These are phyloP conservation scores for Geotrichum citri-aurantii DNA, from an alignment of 1,139 yeast genomes.

Conservation along the genomic window DNA sequence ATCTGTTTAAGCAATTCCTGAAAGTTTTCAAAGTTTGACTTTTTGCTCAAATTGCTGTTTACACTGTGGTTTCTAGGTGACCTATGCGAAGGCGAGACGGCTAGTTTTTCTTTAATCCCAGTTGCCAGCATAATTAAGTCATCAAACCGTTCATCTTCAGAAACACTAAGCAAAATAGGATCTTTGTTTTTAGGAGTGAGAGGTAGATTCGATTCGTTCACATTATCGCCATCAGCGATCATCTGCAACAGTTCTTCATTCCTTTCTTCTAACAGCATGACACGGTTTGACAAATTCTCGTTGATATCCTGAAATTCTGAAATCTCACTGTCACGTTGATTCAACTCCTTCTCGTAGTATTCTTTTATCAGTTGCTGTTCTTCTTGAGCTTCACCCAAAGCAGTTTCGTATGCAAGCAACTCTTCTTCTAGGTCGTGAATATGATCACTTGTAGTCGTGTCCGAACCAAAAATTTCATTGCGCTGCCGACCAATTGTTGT, in stretches of 20 bases:
- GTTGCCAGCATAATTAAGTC: slow-evolving; percentile 1
- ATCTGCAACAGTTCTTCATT: slow-evolving; percentile 2
- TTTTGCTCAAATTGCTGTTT: not conserved
- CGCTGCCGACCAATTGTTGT: slow-evolving; percentile 6
- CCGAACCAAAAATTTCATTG: slow-evolving; percentile 7
- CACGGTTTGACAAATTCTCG: slow-evolving; percentile 3
- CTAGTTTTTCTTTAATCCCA: slow-evolving; percentile 3
- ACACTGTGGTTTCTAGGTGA: not conserved
- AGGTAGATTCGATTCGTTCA: not conserved
- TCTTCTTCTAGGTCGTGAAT: slow-evolving; percentile 5
- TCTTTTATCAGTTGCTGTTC: slow-evolving; percentile 4
- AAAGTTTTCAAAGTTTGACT: not conserved
- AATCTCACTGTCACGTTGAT: slow-evolving; percentile 10
- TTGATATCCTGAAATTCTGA: slow-evolving; percentile 1
- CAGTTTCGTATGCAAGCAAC: not conserved
- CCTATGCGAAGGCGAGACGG: not conserved
- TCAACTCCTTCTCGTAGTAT: slow-evolving; percentile 5
- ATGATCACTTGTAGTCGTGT: not conserved
- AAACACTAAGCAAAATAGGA: not conserved
- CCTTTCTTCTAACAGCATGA: slow-evolving; percentile 1
- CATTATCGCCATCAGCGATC: not conserved
- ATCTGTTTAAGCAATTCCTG: slow-evolving; percentile 1
- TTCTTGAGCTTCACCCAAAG: slow-evolving; percentile 1
- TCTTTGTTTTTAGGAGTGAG: not conserved
- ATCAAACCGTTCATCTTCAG: not conserved